These are phyloP conservation scores for Eimeria acervulina DNA, from an alignment of 169 alveolate genomes.

Conservation along the genomic window DNA sequence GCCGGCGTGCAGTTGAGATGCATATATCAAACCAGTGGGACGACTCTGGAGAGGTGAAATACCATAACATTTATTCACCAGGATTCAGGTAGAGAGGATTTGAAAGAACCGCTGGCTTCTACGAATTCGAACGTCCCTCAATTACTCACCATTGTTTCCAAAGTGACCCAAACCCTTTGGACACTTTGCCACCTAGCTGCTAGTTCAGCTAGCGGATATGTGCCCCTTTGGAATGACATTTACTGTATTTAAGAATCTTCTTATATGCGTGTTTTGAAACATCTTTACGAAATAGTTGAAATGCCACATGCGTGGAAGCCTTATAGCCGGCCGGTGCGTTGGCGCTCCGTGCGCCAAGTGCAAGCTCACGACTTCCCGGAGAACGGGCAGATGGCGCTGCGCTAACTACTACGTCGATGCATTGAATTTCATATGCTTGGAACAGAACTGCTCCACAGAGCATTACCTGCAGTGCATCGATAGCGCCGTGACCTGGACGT, in stretches of 20 bases:
- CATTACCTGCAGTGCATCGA: conserved; percentile 14
- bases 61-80: neutral
- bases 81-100: neutral
- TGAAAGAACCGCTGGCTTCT: neutral
- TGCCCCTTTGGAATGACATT: conserved; percentile 2
- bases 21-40: neutral
- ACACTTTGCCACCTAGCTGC: conserved; percentile 1
- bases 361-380: conserved; percentile 41
- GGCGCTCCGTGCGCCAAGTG: conserved; percentile 67
- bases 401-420: neutral
- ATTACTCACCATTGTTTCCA: neutral
- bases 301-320: conserved; percentile 42
- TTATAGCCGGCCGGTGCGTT: conserved; percentile 20
- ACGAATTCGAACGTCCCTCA: neutral
- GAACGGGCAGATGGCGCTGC: conserved; percentile 36
- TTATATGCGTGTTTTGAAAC: neutral
- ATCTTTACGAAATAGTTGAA: neutral
- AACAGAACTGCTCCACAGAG: neutral
- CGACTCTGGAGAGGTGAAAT: neutral
- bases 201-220: neutral
- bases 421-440: neutral
- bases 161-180: conserved; percentile 21
- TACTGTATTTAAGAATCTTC: neutral
- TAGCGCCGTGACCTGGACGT: neutral
- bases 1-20: conserved; percentile 7